Percentiles rank a stretch among this genome's conserved stretches.
Conservation (phyloP, 2,329 filamentous ascomycete genomes). For the Raffaelea deltoideospora region DNA sequence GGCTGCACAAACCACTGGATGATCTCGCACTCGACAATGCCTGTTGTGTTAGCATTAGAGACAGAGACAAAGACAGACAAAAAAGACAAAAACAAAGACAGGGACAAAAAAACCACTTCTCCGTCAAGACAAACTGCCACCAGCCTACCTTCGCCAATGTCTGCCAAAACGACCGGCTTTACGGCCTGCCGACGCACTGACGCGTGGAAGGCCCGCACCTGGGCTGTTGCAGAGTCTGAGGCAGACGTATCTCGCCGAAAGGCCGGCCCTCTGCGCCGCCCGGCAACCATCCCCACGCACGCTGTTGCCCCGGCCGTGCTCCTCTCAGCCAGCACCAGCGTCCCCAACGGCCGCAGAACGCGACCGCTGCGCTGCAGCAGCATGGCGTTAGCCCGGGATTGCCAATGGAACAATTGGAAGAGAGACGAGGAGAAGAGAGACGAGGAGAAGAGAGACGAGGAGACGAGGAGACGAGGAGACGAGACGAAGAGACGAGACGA, state of each 20-base stretch:
- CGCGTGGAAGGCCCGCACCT: constrained; percentile 26
- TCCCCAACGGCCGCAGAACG: constrained; percentile 24
- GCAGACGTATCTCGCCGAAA: background rate
- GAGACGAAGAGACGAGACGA: no score
- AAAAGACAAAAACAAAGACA: background rate
- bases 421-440: no score
- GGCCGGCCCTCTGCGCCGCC: background rate
- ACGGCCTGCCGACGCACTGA: constrained; percentile 37
- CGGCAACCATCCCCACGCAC: background rate
- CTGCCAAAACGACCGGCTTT: constrained; percentile 69
- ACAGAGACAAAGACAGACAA: background rate
- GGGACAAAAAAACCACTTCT: constrained; percentile 8
- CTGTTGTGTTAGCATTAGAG: constrained; percentile 28
- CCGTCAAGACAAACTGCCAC: background rate
- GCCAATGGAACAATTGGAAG: background rate
- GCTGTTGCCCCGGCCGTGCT: background rate
- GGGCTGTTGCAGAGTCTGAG: constrained; percentile 18
- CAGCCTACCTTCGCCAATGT: constrained; percentile 63
- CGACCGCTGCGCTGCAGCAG: constrained; percentile 38
- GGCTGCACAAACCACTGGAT: constrained; percentile 99
- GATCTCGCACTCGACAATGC: constrained; percentile 95
- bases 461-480: no score
- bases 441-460: no score
- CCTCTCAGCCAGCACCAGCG: background rate
- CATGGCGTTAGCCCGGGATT: constrained; percentile 22